Percentiles rank a stretch among this genome's conserved stretches.
These are phyloP conservation scores for Moesziomyces sp. DNA, from an alignment of 1,284 basidiomycete genomes.

Conservation along the genomic window DNA sequence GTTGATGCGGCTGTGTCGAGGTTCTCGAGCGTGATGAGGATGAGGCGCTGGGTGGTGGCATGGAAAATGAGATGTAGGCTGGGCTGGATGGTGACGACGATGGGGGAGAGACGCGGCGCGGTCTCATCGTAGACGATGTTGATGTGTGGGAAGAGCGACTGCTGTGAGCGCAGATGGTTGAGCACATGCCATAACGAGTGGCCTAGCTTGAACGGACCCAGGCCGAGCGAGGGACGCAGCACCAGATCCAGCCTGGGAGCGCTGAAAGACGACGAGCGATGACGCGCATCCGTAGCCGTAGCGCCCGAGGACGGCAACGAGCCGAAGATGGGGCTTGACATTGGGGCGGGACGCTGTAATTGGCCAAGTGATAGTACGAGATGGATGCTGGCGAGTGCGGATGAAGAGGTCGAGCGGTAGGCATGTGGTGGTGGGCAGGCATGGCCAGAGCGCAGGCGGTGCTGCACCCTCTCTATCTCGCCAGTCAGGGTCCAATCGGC, in stretches of 20 bases:
- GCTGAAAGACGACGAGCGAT: constrained; percentile 25
- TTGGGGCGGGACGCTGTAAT: background rate
- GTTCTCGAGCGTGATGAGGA: constrained; percentile 47
- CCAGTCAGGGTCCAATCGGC: background rate
- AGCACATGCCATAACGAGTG: constrained; percentile 54
- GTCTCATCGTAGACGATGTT: constrained; percentile 38
- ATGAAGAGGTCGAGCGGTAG: no score
- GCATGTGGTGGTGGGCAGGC: no score
- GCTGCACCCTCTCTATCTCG: background rate
- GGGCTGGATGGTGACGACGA: constrained; percentile 39
- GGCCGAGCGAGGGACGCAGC: constrained; percentile 31
- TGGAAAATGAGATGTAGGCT: constrained; percentile 45
- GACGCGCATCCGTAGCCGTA: constrained; percentile 6
- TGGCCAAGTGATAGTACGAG: no score
- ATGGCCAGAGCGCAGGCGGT: background rate
- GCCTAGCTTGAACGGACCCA: constrained; percentile 51
- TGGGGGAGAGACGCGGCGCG: constrained; percentile 30
- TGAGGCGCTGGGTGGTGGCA: constrained; percentile 33
- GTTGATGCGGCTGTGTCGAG: constrained; percentile 6
- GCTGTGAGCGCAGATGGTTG: constrained; percentile 50
- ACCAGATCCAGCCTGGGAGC: constrained; percentile 36
- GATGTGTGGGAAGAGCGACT: constrained; percentile 47
- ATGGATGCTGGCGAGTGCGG: no score
- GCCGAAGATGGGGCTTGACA: constrained; percentile 41
- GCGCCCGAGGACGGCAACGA: constrained; percentile 14